Conservation (phyloP, 805 yeast species). For the Wickerhamomyces strasburgensis region DNA sequence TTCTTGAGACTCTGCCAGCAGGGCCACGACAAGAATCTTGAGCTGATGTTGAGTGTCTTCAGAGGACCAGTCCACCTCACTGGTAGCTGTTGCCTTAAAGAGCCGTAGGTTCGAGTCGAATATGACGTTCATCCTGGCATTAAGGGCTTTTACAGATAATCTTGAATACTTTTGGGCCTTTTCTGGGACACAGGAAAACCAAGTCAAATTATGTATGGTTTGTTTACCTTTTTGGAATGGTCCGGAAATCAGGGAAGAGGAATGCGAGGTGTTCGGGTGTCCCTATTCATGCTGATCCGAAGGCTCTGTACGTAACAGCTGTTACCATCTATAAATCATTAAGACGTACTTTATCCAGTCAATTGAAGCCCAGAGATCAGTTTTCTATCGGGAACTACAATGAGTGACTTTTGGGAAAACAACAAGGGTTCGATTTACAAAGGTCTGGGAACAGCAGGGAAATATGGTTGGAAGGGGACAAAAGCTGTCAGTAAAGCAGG, state of each 20-base stretch:
- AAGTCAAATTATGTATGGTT: too few relatives aligned
- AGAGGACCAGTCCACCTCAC: slow-evolving; percentile 7
- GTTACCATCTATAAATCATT: too few relatives aligned
- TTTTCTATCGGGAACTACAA: too few relatives aligned
- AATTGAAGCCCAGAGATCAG: too few relatives aligned
- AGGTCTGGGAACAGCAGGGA: slow-evolving; percentile 33
- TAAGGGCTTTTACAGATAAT: too few relatives aligned
- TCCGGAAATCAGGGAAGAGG: background rate
- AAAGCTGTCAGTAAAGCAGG: slow-evolving; percentile 38
- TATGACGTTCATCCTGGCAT: slow-evolving; percentile 12
- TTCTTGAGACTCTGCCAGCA: slow-evolving; percentile 20
- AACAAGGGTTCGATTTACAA: slow-evolving; percentile 35
- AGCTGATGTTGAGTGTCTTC: slow-evolving; percentile 10
- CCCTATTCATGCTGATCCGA: too few relatives aligned
- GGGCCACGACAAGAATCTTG: slow-evolving; percentile 19
- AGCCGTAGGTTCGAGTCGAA: slow-evolving; percentile 17
- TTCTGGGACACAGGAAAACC: too few relatives aligned
- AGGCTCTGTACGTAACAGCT: too few relatives aligned
- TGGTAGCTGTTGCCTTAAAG: slow-evolving; percentile 10
- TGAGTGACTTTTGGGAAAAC: slow-evolving; percentile 35
- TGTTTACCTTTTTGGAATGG: slow-evolving; percentile 4
- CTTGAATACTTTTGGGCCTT: too few relatives aligned
- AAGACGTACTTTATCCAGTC: too few relatives aligned
- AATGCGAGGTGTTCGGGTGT: background rate
- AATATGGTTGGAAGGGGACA: slow-evolving; percentile 33